Conservation (phyloP, 257 asterid genomes). For the Cordia subcordata region DNA sequence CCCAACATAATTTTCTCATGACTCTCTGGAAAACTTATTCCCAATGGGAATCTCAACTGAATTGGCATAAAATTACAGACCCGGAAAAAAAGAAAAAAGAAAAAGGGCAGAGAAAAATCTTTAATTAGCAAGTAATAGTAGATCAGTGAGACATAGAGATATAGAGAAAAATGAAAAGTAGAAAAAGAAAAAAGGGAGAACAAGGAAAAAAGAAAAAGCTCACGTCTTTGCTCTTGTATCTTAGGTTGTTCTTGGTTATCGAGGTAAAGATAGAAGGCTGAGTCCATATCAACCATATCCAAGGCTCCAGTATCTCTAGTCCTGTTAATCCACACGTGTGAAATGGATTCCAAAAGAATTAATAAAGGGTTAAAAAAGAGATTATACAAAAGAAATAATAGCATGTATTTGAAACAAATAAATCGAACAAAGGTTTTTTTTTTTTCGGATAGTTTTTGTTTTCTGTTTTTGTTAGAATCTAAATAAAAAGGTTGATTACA, state of each 20-base stretch:
- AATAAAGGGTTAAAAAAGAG: not conserved
- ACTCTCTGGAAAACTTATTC: constrained; percentile 12
- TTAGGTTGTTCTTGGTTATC: constrained; percentile 61
- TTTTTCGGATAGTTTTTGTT: not conserved
- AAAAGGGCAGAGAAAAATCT: too few relatives aligned
- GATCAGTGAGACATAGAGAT: not conserved
- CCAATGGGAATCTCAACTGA: constrained; percentile 36
- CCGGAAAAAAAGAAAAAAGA: not conserved
- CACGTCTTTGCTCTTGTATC: constrained; percentile 53
- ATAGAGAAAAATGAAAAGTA: too few relatives aligned
- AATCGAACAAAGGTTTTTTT: not conserved
- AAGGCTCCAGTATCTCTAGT: constrained; percentile 55
- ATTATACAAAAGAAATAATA: not conserved
- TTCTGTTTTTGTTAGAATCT: not conserved
- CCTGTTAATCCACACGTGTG: constrained; percentile 30
- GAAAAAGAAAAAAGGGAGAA: not conserved
- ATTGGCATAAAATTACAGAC: not conserved
- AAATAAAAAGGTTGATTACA: constrained; percentile 24
- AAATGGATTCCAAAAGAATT: not conserved
- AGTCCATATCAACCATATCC: constrained; percentile 85
- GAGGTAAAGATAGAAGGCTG: constrained; percentile 64
- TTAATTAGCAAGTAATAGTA: constrained; percentile 3
- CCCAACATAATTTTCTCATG: constrained; percentile 35
- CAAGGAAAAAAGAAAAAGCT: constrained; percentile 2
- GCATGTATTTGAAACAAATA: not conserved